Percentiles rank a stretch among this genome's conserved stretches.
Conservation (phyloP, 768 basidiomycete species). For the Calocybe indica region DNA sequence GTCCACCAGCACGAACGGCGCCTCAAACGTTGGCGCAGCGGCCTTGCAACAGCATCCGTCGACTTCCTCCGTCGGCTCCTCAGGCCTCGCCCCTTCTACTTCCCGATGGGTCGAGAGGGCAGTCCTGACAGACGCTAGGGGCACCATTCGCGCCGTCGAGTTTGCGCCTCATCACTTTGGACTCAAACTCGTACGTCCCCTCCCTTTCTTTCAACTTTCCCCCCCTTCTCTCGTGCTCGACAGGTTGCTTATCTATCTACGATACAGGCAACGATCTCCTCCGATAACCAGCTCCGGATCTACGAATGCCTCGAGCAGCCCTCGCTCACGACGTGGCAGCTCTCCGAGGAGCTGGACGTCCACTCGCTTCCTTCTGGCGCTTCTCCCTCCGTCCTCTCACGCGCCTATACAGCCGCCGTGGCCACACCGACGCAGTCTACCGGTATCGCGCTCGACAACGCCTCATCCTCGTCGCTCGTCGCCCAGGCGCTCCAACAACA, state of each 20-base stretch:
- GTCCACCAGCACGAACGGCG: constrained; percentile 13
- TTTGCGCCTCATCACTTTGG: constrained; percentile 88
- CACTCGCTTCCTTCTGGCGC: constrained; percentile 33
- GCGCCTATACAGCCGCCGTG: constrained; percentile 52
- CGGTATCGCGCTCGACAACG: constrained; percentile 44
- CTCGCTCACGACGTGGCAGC: constrained; percentile 67
- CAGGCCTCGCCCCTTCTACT: constrained; percentile 13
- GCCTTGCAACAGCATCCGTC: constrained; percentile 11
- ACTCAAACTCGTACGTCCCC: constrained; percentile 66
- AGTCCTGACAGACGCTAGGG: constrained; percentile 76
- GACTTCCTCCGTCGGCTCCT: constrained; percentile 4
- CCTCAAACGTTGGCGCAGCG: constrained; percentile 1
- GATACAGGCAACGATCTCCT: constrained; percentile 64
- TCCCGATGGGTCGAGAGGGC: constrained; percentile 72
- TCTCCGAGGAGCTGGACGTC: constrained; percentile 76
- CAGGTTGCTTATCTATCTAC: neutral
- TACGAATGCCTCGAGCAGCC: constrained; percentile 87
- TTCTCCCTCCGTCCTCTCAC: constrained; percentile 20
- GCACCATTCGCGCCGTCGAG: constrained; percentile 79
- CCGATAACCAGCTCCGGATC: constrained; percentile 82
- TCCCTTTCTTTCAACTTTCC: too few species aligned
- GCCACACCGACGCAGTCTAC: constrained; percentile 66
- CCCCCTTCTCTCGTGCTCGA: neutral
- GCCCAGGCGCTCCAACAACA: constrained; percentile 60
- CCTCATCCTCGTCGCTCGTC: constrained; percentile 54